Evolutionary conservation across 257 asterid species (phyloP), one percentile per base, ranked within the genome.

Genomic region (Jasminum sambac): DNA sequence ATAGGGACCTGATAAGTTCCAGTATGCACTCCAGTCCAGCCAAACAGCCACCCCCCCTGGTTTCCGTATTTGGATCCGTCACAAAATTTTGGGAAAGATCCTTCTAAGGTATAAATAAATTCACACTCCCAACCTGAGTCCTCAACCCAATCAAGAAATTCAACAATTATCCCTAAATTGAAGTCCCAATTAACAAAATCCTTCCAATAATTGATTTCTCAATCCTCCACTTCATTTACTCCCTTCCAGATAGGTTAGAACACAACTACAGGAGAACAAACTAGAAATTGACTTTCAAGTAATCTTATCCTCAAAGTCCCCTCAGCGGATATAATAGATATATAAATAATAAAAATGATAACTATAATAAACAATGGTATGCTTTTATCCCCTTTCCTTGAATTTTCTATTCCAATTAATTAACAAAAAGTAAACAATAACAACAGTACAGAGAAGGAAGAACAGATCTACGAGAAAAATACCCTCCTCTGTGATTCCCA

Each of bases 21-120:
- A 93, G 77, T 64, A 90, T 70, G 87, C 96, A 90, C 90, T 93
- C 98, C 95, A 93, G 94, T 81, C 87, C 92, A 80, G 81, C 92
- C 36, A 82, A 50, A 60, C 97, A 89, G 79, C 84, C 82, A 71
- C 82, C 65, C 76, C 89, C 90, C 60, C 90, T 75, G 69, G 68
- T 80, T 58, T 85, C 97, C 74, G 83, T 85, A 59, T 59, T 78
- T 14, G 90, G 75, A 81, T 90, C 97, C 97, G 96, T 89, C 83
- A 61, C 90, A 78, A 67, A 82, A 63, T 26, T 42, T 57, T 16
- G 52, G 6, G 37, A 65, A 16, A 71, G 72, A 67, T 14, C 69
- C 81, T 73, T 66, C 71, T 11, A 63, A 72, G 55, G 55, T 40
- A 30, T 50, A 58, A 72, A 42, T 61, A 62, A 63, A 63, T 67